Base-by-base conservation (phyloP, 305 asterid species). In the Andrographis paniculata region DNA sequence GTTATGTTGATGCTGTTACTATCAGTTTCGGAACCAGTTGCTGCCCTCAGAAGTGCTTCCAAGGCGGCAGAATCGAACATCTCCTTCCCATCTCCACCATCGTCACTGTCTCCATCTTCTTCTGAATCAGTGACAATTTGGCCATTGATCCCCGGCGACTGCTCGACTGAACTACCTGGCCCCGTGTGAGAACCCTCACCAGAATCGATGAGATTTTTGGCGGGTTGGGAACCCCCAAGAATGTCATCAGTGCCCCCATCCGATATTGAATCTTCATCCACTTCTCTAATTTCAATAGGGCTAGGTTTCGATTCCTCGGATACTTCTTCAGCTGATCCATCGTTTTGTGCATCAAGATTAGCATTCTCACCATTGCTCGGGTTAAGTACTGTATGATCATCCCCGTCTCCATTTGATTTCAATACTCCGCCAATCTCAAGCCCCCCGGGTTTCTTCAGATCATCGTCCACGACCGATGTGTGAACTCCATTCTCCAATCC, bases 11-110 rank as follows among this genome's bases (percentile, higher is more conserved):
- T 75, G 42, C 56, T 72, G 16, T 81, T 80, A 55, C 86, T 85
- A 42, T 80, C 79, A 1, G 94, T 33, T 38, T 82, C 94, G 42
- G 85, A 73, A 53, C 95, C 92, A 0, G 89, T 77, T 43, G 95
- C 97, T 43, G 95, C 97, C 72, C 82, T 84, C 68, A 84, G 54
- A 36, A 88, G 89, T 30, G 97, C 94, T 48, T 95, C 95, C 57
- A 84, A 64, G 40, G 95, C 95, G 59, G 95, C 76, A 60, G 94
- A 78, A 72, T 84, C 87, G 20, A 88, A 80, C 61, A 88, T 24
- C 21, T 80, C 94, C 46, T 82, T 82, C 15, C 80, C 89, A 23
- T 82, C 95, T 35, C 86, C 93, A 58, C 79, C n/a, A n/a, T n/a
- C n/a, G n/a, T n/a, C 95, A 48, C 84, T 94, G 53, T 88, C 97